phyloP scores from a whole-genome alignment of 1,284 basidiomycete genomes.

The Boletus mariae region DNA sequence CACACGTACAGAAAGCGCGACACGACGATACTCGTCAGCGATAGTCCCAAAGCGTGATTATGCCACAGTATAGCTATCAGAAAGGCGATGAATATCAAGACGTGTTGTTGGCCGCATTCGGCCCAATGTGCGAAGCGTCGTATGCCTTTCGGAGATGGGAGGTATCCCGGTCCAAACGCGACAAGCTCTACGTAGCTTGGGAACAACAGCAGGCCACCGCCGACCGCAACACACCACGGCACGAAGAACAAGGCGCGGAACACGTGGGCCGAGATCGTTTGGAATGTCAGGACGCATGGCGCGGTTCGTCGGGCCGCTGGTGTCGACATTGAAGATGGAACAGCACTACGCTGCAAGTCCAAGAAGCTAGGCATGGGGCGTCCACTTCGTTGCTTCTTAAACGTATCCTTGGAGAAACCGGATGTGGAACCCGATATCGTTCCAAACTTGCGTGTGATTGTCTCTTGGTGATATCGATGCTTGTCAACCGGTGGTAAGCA shows the following conservation, averaged over 20 bases:
- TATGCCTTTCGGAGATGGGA: slow-evolving; percentile 35
- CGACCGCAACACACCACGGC: slow-evolving; percentile 48
- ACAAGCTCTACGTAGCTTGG: slow-evolving; percentile 39
- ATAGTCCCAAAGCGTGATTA: slow-evolving; percentile 24
- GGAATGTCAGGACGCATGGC: background rate
- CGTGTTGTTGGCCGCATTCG: slow-evolving; percentile 26
- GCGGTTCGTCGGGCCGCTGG: background rate
- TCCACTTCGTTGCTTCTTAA: slow-evolving; percentile 10
- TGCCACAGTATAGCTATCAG: slow-evolving; percentile 31
- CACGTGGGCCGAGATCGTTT: background rate
- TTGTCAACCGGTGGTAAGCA: slow-evolving; percentile 1
- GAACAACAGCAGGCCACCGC: slow-evolving; percentile 38
- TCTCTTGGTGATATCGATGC: background rate
- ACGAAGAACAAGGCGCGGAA: slow-evolving; percentile 37
- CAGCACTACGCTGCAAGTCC: background rate
- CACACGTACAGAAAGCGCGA: slow-evolving; percentile 38
- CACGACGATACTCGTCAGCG: slow-evolving; percentile 24
- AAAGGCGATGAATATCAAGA: slow-evolving; percentile 27
- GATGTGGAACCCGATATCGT: slow-evolving; percentile 25
- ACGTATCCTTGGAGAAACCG: slow-evolving; percentile 1
- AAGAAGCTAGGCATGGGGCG: slow-evolving; percentile 18
- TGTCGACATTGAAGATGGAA: background rate
- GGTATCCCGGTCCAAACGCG: slow-evolving; percentile 40
- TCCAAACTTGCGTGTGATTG: slow-evolving; percentile 23
- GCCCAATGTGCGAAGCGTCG: slow-evolving; percentile 45